Evolutionary conservation across 2,329 filamentous ascomycete species (phyloP), one percentile per base, ranked within the genome.

Genomic region (Talaromyces albobiverticillius): DNA sequence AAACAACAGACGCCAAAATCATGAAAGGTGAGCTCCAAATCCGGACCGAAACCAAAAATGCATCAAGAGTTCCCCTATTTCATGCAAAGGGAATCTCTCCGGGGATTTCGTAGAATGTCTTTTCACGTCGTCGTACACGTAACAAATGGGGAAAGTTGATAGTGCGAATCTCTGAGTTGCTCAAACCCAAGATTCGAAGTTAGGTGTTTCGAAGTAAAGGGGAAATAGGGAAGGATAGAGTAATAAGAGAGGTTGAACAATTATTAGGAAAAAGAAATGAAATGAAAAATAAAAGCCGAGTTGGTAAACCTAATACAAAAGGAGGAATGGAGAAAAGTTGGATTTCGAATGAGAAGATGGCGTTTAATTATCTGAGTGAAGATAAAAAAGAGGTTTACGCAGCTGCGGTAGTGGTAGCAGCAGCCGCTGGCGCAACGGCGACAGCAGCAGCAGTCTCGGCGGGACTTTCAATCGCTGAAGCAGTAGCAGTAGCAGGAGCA

Each of bases 41-140:
- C 38, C 38, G 48, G 38, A 43, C 48, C 38, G 48, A 51, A 25
- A 38, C 48, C 36, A 9, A 10, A 42, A 51, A 51, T 51, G 48
- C 48, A 54, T 31, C 45, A 54, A 38, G 22, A 41, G 36, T 20
- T 18, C 32, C 46, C 40, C 18, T 49, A 7, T 50, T 34, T 23
- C 41, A 46, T 46, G 32, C 47, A 51, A 40, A 29, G 6, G 5
- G 22, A 5, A 57, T 63, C 61, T 14, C 65, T 62, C 63, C 63
- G 61, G 64, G 63, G 64, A 68, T 61, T 65, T 71, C 66, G 66
- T 73, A 66, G 34, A 50, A 42, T 29, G n/a, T 40, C 69, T 64
- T 66, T 71, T 65, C 71, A 69, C 64, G 67, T 68, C 62, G 65
- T 73, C 71, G 71, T 73, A 72, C 71, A 72, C 68, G 74, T 71